A percentile compares a stretch with the other conserved stretches of the same genome.
Conservation (phyloP, 2,329 filamentous ascomycete species). For the Cladosporium sp. region DNA sequence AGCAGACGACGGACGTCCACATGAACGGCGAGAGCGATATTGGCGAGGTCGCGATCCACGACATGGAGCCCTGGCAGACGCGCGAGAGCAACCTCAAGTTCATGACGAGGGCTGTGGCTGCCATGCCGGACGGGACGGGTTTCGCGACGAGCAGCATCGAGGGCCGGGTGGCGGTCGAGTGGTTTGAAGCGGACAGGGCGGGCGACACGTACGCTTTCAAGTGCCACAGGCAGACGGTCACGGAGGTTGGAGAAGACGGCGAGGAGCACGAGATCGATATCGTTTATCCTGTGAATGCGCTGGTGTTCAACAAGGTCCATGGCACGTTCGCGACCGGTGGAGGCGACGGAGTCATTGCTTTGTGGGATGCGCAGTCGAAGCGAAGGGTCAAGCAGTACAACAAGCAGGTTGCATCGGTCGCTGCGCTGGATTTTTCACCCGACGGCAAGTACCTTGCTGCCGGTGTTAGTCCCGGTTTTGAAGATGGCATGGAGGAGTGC, state of each 20-base stretch:
- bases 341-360: slow-evolving; percentile 81
- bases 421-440: slow-evolving; percentile 67
- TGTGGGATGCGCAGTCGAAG: slow-evolving; percentile 92
- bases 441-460: slow-evolving; percentile 75
- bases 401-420: slow-evolving; percentile 71
- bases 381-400: slow-evolving; percentile 84
- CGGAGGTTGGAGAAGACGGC: slow-evolving; percentile 41
- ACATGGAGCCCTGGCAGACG: slow-evolving; percentile 78
- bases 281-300: slow-evolving; percentile 84
- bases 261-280: slow-evolving; percentile 59
- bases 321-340: slow-evolving; percentile 87
- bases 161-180: slow-evolving; percentile 91
- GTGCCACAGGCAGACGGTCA: slow-evolving; percentile 75
- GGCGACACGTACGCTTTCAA: slow-evolving; percentile 97
- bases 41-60: slow-evolving; percentile 26
- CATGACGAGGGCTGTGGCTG: slow-evolving; percentile 85
- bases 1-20: slow-evolving; percentile 34
- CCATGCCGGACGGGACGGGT: slow-evolving; percentile 93
- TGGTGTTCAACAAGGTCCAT: slow-evolving; percentile 75
- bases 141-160: slow-evolving; percentile 93
- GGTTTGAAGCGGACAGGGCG: slow-evolving; percentile 93
- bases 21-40: slow-evolving; percentile 26
- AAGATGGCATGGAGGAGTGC: slow-evolving; percentile 78
- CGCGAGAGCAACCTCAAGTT: slow-evolving; percentile 93
- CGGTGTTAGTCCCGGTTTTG: slow-evolving; percentile 78